Base-by-base conservation (phyloP, 2,329 filamentous ascomycete species). In the Fusarium domesticum region DNA sequence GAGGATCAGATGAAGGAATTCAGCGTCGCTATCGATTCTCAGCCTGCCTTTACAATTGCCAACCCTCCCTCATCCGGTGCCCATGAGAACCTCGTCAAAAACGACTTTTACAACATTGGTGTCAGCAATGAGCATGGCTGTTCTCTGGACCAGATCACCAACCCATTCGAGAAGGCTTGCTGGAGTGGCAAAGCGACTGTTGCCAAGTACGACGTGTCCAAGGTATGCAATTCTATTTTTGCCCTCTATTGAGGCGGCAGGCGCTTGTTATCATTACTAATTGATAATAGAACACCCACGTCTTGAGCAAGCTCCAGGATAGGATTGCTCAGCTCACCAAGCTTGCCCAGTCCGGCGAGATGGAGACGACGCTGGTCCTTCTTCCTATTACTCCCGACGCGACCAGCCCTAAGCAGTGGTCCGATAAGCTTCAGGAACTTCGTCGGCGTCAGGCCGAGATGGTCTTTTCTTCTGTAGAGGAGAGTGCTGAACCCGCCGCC, bases 341-440 rank as follows among this genome's bases (percentile, higher is more conserved):
- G 35, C 69, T 76, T 28, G 74, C 77, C 41, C 61, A 70, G 32
- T 60, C 67, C 15, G 74, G 74, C 48, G 72, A 77, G 37, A 69
- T 82, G 56, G 77, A 84, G 50, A 77, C 77, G 18, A 75, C 76
- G 10, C 59, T 83, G 31, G 59, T 86, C 12, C 63, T 83, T 43
- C 64, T 85, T 16, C 76, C 78, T 40, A 64, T 73, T n/a, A 64
- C 62, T 28, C 23, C 23, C 53, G 67, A 69, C 48, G 50, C 55
- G 30, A 68, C 69, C 15, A 60, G 64, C 42, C 42, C 66, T 37
- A 60, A 57, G 50, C 53, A 62, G 46, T 76, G 74, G 72, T 64
- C 70, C 33, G 63, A 66, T 30, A 59, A 66, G 47, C 56, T 66
- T 11, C 59, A 63, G 35, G 69, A 75, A 43, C 70, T 78, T 28